Conservation (phyloP, 2,329 filamentous ascomycete genomes). For the Colletotrichum cereale region DNA sequence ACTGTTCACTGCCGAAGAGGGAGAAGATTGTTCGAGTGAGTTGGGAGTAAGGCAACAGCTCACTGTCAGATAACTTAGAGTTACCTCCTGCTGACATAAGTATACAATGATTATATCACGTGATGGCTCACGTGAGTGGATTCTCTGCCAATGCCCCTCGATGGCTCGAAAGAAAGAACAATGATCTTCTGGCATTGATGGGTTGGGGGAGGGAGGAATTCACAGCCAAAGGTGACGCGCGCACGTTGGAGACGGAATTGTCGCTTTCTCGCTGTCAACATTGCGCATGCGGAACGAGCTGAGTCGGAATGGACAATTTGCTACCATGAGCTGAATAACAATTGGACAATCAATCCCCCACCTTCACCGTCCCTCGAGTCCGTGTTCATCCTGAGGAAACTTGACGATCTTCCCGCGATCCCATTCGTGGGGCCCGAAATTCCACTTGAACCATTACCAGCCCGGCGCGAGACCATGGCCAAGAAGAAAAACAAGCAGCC, state of each 20-base stretch:
- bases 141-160: background rate
- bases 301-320: slow-evolving; percentile 16
- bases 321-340: slow-evolving; percentile 39
- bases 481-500: slow-evolving; percentile 62
- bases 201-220: background rate
- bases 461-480: slow-evolving; percentile 51
- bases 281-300: background rate
- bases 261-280: background rate
- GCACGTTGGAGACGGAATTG: background rate
- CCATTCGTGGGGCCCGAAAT: background rate
- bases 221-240: background rate
- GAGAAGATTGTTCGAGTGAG: no score
- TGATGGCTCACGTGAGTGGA: background rate
- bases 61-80: no score
- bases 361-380: slow-evolving; percentile 22
- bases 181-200: background rate
- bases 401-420: slow-evolving; percentile 20
- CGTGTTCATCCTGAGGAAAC: background rate
- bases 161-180: background rate
- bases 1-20: no score
- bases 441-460: background rate
- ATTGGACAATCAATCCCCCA: slow-evolving; percentile 34
- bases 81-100: background rate
- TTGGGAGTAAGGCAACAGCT: no score
- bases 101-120: background rate